phyloP scores from a whole-genome alignment of 176 grass and related monocot species.

The Zoysia japonica region DNA sequence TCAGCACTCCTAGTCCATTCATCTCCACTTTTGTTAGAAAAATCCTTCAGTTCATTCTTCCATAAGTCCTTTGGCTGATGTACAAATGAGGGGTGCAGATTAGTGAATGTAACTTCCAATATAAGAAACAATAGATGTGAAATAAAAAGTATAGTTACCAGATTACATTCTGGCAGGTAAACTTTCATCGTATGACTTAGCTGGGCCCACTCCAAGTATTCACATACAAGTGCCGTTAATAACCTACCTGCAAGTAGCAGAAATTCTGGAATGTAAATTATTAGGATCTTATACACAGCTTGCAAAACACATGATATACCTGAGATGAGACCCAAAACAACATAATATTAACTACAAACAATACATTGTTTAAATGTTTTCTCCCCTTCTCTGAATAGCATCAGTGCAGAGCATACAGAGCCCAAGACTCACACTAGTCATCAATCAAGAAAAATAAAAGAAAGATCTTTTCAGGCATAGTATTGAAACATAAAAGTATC shows the following conservation, averaged over 20 bases:
- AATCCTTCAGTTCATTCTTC: constrained; percentile 84
- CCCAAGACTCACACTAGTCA: not conserved
- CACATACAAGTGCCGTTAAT: constrained; percentile 77
- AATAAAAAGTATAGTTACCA: constrained; percentile 58
- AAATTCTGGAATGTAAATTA: constrained; percentile 24
- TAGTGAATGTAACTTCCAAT: constrained; percentile 14
- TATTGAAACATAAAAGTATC: constrained; percentile 17
- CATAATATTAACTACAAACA: constrained; percentile 5
- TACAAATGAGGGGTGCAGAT: constrained; percentile 4
- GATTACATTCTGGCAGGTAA: constrained; percentile 91
- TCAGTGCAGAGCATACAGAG: constrained; percentile 8
- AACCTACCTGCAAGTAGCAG: constrained; percentile 73
- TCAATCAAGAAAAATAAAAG: not conserved
- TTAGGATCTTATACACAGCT: constrained; percentile 20
- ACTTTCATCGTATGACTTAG: constrained; percentile 91
- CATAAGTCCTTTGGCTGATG: constrained; percentile 86
- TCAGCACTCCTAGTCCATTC: constrained; percentile 70
- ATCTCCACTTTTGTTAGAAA: constrained; percentile 65
- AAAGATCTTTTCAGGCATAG: constrained; percentile 15
- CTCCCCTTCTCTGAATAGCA: constrained; percentile 8
- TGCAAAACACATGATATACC: constrained; percentile 12
- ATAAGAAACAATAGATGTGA: constrained; percentile 10
- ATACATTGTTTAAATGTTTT: constrained; percentile 14
- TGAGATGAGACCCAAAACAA: constrained; percentile 9
- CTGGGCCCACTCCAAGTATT: constrained; percentile 96